Evolutionary conservation across 2,329 filamentous ascomycete species (phyloP).

Genomic region (Fusarium paranaense): DNA sequence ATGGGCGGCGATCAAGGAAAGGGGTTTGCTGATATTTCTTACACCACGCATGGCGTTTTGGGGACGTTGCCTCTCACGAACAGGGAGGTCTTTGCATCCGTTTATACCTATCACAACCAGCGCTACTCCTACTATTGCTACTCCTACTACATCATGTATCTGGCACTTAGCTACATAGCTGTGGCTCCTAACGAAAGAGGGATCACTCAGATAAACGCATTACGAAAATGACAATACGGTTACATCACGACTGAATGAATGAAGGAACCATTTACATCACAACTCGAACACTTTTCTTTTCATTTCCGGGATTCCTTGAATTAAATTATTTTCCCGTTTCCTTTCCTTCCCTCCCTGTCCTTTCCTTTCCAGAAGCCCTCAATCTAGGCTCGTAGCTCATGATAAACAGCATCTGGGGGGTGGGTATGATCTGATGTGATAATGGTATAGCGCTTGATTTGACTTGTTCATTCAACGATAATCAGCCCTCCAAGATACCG

Average conservation of each 20-base stretch:
- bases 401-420: constrained; percentile 9
- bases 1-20: constrained; percentile 26
- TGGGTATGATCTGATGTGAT: not conserved
- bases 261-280: not conserved
- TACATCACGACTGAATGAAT: not conserved
- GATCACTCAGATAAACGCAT: constrained; percentile 19
- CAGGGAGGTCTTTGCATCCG: constrained; percentile 19
- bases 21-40: constrained; percentile 15
- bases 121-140: not conserved
- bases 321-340: constrained; percentile 9
- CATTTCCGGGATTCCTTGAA: constrained; percentile 4
- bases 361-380: constrained; percentile 13
- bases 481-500: not conserved
- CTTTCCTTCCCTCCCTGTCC: constrained; percentile 4
- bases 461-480: constrained; percentile 13
- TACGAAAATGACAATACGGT: constrained; percentile 14
- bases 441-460: constrained; percentile 6
- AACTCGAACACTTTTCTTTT: not conserved
- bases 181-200: not conserved
- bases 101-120: not conserved
- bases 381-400: constrained; percentile 9
- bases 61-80: constrained; percentile 10
- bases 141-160: not conserved
- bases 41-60: constrained; percentile 24
- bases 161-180: constrained; percentile 8